Conservation (phyloP, 176 grass and related monocot species). For the Lolium perenne region DNA sequence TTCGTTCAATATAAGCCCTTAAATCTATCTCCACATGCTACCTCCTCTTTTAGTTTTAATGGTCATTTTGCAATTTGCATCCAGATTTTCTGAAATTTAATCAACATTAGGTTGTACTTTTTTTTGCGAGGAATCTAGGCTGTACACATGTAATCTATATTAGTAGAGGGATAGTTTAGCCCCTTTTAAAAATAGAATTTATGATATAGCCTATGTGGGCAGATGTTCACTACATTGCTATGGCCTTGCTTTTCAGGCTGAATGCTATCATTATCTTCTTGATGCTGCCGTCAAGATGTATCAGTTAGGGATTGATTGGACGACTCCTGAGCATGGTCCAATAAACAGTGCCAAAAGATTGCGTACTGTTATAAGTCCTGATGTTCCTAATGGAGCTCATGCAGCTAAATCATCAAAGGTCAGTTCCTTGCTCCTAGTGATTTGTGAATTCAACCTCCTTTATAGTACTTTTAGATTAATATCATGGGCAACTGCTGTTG, state of each 20-base stretch:
- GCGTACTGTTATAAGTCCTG: constrained; percentile 36
- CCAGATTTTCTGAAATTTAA: constrained; percentile 15
- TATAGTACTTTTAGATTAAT: constrained; percentile 8
- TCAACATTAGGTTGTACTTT: not conserved
- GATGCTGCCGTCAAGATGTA: constrained; percentile 91
- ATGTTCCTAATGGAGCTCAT: constrained; percentile 54
- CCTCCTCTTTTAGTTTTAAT: not conserved
- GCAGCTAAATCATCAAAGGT: constrained; percentile 64
- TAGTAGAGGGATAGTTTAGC: not conserved
- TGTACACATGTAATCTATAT: not conserved
- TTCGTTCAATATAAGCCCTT: constrained; percentile 3
- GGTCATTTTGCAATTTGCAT: not conserved
- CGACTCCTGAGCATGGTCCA: constrained; percentile 75
- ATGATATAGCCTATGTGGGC: not conserved
- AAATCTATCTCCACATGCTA: constrained; percentile 17
- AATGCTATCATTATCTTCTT: constrained; percentile 97
- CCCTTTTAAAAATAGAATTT: not conserved
- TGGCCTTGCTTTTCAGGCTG: constrained; percentile 67
- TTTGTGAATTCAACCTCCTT: not conserved
- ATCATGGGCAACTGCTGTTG: not conserved
- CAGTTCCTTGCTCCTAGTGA: constrained; percentile 42
- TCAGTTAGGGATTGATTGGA: constrained; percentile 89
- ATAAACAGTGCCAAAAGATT: constrained; percentile 54
- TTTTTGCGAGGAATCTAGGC: not conserved
- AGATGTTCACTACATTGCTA: constrained; percentile 22